These are phyloP conservation scores for Trametes meyenii DNA, from an alignment of 768 basidiomycete species.

Conservation along the genomic window DNA sequence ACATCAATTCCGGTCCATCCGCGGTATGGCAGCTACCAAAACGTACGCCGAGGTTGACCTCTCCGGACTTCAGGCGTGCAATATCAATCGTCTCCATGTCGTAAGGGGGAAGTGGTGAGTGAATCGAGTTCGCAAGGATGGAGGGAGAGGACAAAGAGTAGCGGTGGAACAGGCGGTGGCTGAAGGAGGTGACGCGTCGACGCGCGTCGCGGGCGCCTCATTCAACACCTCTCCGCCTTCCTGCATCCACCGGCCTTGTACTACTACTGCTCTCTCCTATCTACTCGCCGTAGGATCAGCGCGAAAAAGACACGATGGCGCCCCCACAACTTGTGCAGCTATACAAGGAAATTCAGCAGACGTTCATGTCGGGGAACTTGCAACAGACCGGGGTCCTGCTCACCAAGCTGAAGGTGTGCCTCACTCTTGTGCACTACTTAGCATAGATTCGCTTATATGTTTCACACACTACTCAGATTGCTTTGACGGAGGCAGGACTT, in stretches of 20 bases:
- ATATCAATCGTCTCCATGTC: constrained; percentile 61
- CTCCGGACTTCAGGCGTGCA: constrained; percentile 86
- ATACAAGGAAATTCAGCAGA: constrained; percentile 67
- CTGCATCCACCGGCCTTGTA: constrained; percentile 1
- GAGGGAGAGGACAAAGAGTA: constrained; percentile 33
- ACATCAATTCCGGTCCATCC: not conserved
- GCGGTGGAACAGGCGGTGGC: constrained; percentile 21
- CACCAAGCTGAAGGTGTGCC: constrained; percentile 71
- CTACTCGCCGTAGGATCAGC: not conserved
- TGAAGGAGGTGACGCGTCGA: constrained; percentile 42
- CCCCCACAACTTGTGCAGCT: constrained; percentile 55
- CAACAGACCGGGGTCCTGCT: constrained; percentile 65
- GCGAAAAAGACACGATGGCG: constrained; percentile 42
- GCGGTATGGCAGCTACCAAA: not conserved
- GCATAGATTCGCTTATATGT: not conserved
- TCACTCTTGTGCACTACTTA: not conserved
- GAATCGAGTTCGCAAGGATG: constrained; percentile 22
- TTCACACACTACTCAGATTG: constrained; percentile 52
- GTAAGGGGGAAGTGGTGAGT: constrained; percentile 49
- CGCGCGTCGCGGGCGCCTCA: constrained; percentile 35
- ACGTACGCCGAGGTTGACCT: constrained; percentile 95
- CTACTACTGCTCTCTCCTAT: not conserved
- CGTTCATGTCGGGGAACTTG: constrained; percentile 72
- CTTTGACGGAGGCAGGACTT: constrained; percentile 75
- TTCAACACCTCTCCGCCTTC: constrained; percentile 12